phyloP scores from a whole-genome alignment of 306 rosid species.

The Rosa chinensis region DNA sequence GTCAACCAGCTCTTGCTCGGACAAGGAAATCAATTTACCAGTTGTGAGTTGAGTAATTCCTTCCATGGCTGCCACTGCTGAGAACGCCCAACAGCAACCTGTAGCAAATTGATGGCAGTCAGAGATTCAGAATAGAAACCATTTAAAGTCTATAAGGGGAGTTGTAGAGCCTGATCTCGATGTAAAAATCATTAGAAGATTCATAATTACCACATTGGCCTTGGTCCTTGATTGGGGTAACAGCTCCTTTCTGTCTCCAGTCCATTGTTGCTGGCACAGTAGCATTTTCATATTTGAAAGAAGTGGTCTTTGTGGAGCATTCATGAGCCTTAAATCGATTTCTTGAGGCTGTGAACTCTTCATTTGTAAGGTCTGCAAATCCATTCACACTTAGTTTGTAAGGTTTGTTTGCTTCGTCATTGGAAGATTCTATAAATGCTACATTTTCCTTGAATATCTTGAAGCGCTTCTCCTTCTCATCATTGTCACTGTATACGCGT shows the following conservation, averaged over 20 bases:
- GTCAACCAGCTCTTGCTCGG: constrained; percentile 52
- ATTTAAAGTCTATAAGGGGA: neutral
- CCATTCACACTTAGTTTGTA: neutral
- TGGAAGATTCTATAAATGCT: neutral
- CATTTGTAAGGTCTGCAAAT: neutral
- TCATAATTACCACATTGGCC: neutral
- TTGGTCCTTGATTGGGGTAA: neutral
- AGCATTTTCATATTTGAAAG: neutral
- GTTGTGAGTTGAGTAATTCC: constrained; percentile 30
- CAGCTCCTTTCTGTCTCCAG: neutral
- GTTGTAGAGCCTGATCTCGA: neutral
- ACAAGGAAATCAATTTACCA: constrained; percentile 37
- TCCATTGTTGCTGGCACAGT: neutral
- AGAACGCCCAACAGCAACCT: constrained; percentile 38
- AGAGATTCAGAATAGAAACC: neutral
- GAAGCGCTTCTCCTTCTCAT: neutral
- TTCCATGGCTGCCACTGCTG: constrained; percentile 47
- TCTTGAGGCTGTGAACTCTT: constrained; percentile 1
- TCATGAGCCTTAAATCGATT: neutral
- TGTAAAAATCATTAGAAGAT: neutral
- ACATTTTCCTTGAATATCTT: neutral
- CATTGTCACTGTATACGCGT: neutral
- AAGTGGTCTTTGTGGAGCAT: neutral
- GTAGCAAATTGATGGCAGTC: neutral
- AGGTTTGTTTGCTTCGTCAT: neutral